phyloP scores from a whole-genome alignment of 163 green algal species.

The Scenedesmus sp. region DNA sequence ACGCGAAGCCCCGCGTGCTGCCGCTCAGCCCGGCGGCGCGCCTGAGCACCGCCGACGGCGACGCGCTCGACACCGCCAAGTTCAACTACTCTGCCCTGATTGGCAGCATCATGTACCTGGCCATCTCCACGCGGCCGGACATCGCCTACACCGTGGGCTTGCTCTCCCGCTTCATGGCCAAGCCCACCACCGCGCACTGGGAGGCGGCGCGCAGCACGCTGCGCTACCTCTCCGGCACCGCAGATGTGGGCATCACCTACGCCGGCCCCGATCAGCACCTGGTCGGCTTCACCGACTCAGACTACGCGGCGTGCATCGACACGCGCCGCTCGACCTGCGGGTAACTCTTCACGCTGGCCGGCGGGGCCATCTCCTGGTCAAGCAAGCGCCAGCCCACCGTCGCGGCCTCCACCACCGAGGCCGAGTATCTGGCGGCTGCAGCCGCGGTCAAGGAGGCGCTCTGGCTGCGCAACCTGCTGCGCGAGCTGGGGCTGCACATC shows the following conservation, averaged over 20 bases:
- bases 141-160: slow-evolving; percentile 46
- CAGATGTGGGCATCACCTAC: slow-evolving; percentile 31
- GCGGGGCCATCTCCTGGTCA: slow-evolving; percentile 49
- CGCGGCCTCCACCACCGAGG: slow-evolving; percentile 52
- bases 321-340: slow-evolving; percentile 50
- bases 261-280: background rate
- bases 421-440: slow-evolving; percentile 60
- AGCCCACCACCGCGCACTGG: slow-evolving; percentile 44
- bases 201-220: slow-evolving; percentile 41
- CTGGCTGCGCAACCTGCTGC: slow-evolving; percentile 48
- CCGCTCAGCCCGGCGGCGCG: background rate
- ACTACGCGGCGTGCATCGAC: slow-evolving; percentile 45
- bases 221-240: slow-evolving; percentile 42
- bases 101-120: slow-evolving; percentile 54
- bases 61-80: slow-evolving; percentile 29
- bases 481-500: slow-evolving; percentile 27
- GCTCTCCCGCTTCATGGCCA: slow-evolving; percentile 47
- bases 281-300: slow-evolving; percentile 47
- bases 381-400: slow-evolving; percentile 55
- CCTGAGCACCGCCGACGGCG: slow-evolving; percentile 10
- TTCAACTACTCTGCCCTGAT: slow-evolving; percentile 44
- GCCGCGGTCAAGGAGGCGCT: slow-evolving; percentile 46
- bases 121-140: slow-evolving; percentile 51
- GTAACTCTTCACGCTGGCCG: slow-evolving; percentile 45
- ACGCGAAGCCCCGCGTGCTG: background rate